Evolutionary conservation across 108 stramenopile genomes (phyloP).

Genomic region (Skeletonema potamos): DNA sequence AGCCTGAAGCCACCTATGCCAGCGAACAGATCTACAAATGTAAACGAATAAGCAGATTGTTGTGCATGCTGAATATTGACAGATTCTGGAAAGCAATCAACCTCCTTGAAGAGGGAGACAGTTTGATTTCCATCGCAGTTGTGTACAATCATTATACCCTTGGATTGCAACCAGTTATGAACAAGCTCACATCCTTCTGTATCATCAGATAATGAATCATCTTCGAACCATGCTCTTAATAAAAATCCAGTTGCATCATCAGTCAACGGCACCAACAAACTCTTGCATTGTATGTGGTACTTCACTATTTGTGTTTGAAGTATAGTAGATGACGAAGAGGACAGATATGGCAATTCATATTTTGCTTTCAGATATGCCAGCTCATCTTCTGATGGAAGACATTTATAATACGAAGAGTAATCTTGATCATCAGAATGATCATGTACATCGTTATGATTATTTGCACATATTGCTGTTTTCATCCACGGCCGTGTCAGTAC

Average conservation of each 20-base stretch:
- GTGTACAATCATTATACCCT: conserved; percentile 9
- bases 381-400: conserved; percentile 27
- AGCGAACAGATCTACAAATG: conserved; percentile 42
- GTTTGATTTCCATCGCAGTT: conserved; percentile 25
- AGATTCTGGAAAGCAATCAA: conserved; percentile 14
- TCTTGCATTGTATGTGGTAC: conserved; percentile 15
- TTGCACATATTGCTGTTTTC: background rate
- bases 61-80: background rate
- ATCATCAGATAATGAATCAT: background rate
- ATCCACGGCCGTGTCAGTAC: conserved; percentile 20
- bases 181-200: background rate
- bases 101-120: conserved; percentile 10
- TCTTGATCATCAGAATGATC: background rate
- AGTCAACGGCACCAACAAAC: conserved; percentile 27
- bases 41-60: conserved; percentile 8
- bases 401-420: background rate
- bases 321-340: background rate
- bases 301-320: background rate
- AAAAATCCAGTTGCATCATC: conserved; percentile 21
- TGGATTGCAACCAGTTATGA: conserved; percentile 3
- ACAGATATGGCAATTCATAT: background rate
- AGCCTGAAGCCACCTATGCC: conserved; percentile 43
- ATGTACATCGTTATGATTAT: background rate
- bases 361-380: conserved; percentile 9
- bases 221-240: conserved; percentile 6